Base-by-base conservation (phyloP, 2,329 filamentous ascomycete genomes). In the Aspergillus ruber region DNA sequence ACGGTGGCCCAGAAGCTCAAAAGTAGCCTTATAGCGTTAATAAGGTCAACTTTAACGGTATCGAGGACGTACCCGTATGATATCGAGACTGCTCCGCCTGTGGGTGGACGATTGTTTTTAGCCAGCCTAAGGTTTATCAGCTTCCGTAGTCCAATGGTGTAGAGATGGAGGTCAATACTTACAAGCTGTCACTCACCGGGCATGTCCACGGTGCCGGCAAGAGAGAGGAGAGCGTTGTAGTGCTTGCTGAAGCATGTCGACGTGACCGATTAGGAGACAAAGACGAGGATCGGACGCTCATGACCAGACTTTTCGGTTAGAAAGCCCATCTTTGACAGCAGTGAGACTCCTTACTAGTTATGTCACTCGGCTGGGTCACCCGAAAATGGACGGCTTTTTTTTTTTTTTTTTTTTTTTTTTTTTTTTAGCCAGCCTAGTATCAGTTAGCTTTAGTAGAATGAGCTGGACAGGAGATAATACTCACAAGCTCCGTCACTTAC, bases 171-270 rank as follows among this genome's bases (percentile, higher is more conserved):
- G n/a, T n/a, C n/a, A n/a, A n/a, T 47, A 40, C 39, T 20, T 12
- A 18, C 36, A 10, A 44, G 36, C 48, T 48, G 47, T 54, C 47
- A 38, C 48, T 49, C 49, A 43, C 47, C 29, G 29, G 48, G 35
- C 27, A n/a, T 43, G 39, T 25, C 46, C 38, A 41, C 38, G 10
- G 13, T 39, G 42, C 42, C 38, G 45, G 35, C 35, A 38, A 18
- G 35, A 6, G 35, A 38, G 7, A 21, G 21, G 5, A 1, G 35
- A 17, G 7, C 3, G 7, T 38, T 8, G 7, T 17, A 15, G 13
- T 38, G n/a, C n/a, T 15, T 15, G n/a, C 3, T 38, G n/a, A 38
- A 15, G 7, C 6, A 38, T n/a, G 3, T 10, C 35, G n/a, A 15
- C n/a, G 9, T 38, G 1, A 3, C 35, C 9, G 4, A 38, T 6